Conservation (phyloP, 2,329 filamentous ascomycete species). For the Cercospora zeae-maydis region DNA sequence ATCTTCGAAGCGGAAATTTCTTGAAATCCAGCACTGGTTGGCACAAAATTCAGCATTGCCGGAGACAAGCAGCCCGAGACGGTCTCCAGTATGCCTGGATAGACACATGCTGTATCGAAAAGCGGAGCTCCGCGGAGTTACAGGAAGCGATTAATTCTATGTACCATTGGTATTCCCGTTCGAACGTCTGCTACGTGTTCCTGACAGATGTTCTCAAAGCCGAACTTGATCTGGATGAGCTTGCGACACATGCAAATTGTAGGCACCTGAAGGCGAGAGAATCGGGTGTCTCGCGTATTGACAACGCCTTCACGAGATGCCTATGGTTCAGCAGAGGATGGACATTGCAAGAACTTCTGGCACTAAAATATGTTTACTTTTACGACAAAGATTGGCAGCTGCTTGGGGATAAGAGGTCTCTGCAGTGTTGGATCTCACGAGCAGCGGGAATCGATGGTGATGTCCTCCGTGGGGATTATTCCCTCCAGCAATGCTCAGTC, state of each 20-base stretch:
- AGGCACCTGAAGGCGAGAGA: not conserved
- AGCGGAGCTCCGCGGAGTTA: not conserved
- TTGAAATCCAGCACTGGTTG: not conserved
- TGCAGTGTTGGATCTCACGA: not conserved
- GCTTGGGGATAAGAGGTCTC: not conserved
- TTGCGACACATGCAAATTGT: not conserved
- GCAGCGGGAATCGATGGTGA: not conserved
- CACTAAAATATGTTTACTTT: not conserved
- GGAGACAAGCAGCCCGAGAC: not conserved
- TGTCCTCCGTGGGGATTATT: not conserved
- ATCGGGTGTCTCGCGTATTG: not conserved
- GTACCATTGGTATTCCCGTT: not conserved
- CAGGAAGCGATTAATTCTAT: not conserved
- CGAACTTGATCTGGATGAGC: not conserved
- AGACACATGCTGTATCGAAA: slow-evolving; percentile 4
- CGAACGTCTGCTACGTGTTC: not conserved
- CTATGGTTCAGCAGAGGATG: not conserved
- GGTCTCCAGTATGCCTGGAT: not conserved
- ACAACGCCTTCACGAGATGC: not conserved
- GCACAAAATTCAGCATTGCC: not conserved
- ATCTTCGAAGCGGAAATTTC: not conserved
- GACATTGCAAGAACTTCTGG: not conserved
- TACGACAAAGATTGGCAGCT: not conserved
- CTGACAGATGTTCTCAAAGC: not conserved
- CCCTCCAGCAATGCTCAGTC: not conserved